Conservation (phyloP, 208 protist species). For the Leishmania guyanensis region DNA sequence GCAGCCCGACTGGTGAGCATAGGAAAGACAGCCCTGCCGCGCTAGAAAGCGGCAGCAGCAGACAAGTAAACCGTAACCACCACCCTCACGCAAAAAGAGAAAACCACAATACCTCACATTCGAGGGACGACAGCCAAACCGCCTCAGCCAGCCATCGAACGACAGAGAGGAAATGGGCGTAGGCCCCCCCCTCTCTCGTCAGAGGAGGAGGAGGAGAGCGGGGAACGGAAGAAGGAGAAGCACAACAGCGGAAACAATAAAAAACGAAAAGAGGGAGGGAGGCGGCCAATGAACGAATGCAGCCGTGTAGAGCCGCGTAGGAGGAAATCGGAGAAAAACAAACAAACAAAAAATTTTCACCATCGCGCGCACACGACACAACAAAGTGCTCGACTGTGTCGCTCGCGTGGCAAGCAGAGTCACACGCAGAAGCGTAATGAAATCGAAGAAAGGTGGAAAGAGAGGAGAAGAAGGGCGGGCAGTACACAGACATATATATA, state of each 20-base stretch:
- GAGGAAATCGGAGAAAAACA: neutral
- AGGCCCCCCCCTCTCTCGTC: neutral
- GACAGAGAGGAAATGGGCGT: neutral
- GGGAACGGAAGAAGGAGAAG: neutral
- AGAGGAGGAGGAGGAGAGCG: neutral
- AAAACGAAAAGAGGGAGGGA: neutral
- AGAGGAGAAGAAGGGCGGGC: neutral
- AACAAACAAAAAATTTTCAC: neutral
- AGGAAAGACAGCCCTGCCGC: neutral
- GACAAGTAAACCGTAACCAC: neutral
- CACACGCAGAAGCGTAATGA: neutral
- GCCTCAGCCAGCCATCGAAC: neutral
- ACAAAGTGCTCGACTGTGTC: neutral
- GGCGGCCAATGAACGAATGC: neutral
- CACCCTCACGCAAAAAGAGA: neutral
- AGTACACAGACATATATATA: neutral
- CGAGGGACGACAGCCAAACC: neutral
- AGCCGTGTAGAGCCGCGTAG: neutral
- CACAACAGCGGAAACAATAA: neutral
- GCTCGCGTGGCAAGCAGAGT: neutral
- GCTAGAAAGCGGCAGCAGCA: neutral
- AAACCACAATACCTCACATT: neutral
- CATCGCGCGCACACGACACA: too few relatives aligned
- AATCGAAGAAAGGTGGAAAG: neutral
- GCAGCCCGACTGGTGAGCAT: neutral